Base-by-base conservation (phyloP, 1,284 basidiomycete species). In the Tilletia setariae region DNA sequence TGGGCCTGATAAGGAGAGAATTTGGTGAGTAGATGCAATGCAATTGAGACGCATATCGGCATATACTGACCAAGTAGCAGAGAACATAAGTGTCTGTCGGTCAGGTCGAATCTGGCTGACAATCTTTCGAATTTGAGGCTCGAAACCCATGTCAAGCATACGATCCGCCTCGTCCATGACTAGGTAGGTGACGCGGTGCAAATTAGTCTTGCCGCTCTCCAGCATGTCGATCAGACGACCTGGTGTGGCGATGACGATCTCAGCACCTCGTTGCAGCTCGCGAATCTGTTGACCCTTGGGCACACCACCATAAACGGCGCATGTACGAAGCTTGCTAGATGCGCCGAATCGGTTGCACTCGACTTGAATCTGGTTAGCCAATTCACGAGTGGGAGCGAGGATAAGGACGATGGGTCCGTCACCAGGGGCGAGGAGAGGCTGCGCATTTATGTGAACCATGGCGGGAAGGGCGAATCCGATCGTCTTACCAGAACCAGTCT, bases 381-480 rank as follows among this genome's bases (percentile, higher is more conserved):
- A 88, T 85, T 98, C 95, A 86, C 95, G 92, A 67, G 95, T 98
- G 44, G 95, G 95, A 16, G 95, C 96, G 68, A 98, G 89, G 71
- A 98, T 92, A 68, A 98, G 89, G 42, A 93, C 95, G 74, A 98
- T 97, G 35, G 95, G 95, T 32, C 95, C 95, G 84, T 98, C 96
- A 35, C 95, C 95, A 63, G 94, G 91, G 2, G 91, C 84, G 74
- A 98, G 87, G 64, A 98, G 88, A 9, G 95, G 92, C 87, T 98
- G 96, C 89, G 95, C 95, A 87, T 98, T 98, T 86, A 98, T 98
- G 85, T 98, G 95, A 47, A 98, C 87, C 94, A 98, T 98, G 69
- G 95, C 94, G 65, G 95, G 95, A 63, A 98, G 89, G 68, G 96
- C 94, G 83, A 98, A 98, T 19, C 94, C 90, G 73, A 98, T 97